These are phyloP conservation scores for Globisporangium camurandrum DNA, from an alignment of 352 stramenopile genomes.

Conservation along the genomic window DNA sequence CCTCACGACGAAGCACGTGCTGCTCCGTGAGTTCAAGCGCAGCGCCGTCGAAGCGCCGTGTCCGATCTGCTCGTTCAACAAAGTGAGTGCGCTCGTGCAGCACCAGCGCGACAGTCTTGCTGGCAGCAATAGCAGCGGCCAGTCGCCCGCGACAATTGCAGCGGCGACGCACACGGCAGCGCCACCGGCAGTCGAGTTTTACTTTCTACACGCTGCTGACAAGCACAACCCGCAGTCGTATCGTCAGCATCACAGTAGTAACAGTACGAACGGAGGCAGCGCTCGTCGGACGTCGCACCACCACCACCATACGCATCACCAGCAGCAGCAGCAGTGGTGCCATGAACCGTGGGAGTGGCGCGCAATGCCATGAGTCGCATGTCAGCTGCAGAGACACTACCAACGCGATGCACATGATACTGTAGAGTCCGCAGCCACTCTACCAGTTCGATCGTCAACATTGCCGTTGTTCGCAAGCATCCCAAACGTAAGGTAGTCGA, in stretches of 20 bases:
- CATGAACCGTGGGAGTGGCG: constrained; percentile 49
- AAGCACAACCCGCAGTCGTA: not conserved
- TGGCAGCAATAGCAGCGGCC: not conserved
- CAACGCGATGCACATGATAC: too few relatives aligned
- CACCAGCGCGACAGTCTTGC: constrained; percentile 15
- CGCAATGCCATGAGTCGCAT: not conserved
- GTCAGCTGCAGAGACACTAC: not conserved
- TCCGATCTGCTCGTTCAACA: constrained; percentile 76
- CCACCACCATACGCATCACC: not conserved
- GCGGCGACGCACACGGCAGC: not conserved
- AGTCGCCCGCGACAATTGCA: not conserved
- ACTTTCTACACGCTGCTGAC: constrained; percentile 46
- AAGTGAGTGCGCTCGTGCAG: constrained; percentile 56
- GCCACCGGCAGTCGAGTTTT: constrained; percentile 19
- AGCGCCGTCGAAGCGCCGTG: constrained; percentile 61
- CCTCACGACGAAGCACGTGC: constrained; percentile 53
- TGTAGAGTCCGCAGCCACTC: too few relatives aligned
- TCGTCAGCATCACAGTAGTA: constrained; percentile 5
- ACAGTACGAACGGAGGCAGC: not conserved
- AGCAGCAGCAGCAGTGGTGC: constrained; percentile 5
- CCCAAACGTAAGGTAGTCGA: too few relatives aligned
- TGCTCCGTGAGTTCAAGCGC: constrained; percentile 59
- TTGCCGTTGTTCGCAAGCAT: too few relatives aligned
- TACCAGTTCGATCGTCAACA: not conserved
- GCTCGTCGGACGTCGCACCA: not conserved